These are phyloP conservation scores for Cyclotella distinguenda DNA, from an alignment of 108 stramenopile species.

Conservation along the genomic window DNA sequence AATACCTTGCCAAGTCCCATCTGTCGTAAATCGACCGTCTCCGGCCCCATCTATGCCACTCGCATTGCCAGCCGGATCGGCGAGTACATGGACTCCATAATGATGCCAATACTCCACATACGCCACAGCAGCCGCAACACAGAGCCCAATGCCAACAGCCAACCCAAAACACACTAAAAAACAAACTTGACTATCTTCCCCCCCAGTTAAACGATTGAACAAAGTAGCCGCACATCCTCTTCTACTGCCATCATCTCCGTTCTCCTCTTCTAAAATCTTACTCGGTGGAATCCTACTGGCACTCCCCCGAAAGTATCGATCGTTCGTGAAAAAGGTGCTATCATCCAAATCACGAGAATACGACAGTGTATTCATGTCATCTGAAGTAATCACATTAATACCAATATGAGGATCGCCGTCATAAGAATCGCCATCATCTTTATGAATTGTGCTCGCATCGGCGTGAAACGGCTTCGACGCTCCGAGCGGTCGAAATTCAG, in stretches of 20 bases:
- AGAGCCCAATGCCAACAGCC: slow-evolving; percentile 32
- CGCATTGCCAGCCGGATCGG: slow-evolving; percentile 1
- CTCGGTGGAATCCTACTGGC: not conserved
- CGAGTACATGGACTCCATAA: slow-evolving; percentile 4
- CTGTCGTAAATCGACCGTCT: not conserved
- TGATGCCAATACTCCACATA: slow-evolving; percentile 20
- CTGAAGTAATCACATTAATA: slow-evolving; percentile 6
- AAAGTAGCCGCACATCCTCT: not conserved
- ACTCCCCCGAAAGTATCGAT: slow-evolving; percentile 7
- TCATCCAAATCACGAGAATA: slow-evolving; percentile 39
- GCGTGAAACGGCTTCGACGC: slow-evolving; percentile 8
- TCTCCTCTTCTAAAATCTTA: not conserved
- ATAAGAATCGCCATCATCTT: slow-evolving; percentile 13
- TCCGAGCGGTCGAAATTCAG: too few species aligned
- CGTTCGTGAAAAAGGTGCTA: slow-evolving; percentile 17
- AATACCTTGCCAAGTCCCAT: slow-evolving; percentile 27
- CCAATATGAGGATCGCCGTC: slow-evolving; percentile 23
- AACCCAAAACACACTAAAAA: slow-evolving; percentile 34
- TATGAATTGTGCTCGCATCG: slow-evolving; percentile 19
- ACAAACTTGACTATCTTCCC: slow-evolving; percentile 9
- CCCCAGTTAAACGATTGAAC: slow-evolving; percentile 2
- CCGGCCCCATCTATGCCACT: not conserved
- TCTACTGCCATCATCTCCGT: not conserved
- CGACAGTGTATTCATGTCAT: slow-evolving; percentile 23
- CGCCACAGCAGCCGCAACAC: slow-evolving; percentile 19